These are phyloP conservation scores for Xylariaceae sp. DNA, from an alignment of 2,329 filamentous ascomycete species.

Conservation along the genomic window DNA sequence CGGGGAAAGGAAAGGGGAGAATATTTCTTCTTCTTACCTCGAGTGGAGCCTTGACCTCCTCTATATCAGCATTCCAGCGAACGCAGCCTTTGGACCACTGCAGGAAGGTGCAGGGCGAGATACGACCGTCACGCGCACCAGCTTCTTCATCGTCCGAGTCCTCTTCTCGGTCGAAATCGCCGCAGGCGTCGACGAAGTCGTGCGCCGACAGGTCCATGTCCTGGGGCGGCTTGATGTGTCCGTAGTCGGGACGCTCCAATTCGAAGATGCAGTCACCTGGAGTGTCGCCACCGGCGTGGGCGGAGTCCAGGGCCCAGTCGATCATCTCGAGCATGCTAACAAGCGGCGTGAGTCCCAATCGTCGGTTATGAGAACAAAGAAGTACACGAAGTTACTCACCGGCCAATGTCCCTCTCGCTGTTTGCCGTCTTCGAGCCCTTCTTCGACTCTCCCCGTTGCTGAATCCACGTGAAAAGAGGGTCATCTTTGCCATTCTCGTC, in stretches of 20 bases:
- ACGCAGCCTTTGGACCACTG: constrained; percentile 33
- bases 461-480: constrained; percentile 25
- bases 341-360: neutral
- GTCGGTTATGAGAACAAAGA: neutral
- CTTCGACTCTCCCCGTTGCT: constrained; percentile 10
- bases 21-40: constrained; percentile 19
- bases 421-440: constrained; percentile 1
- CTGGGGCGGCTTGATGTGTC: constrained; percentile 20
- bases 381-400: constrained; percentile 11
- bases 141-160: constrained; percentile 33
- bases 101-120: constrained; percentile 39
- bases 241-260: constrained; percentile 17
- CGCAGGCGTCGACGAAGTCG: constrained; percentile 5
- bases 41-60: constrained; percentile 31
- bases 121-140: constrained; percentile 30
- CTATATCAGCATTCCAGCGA: constrained; percentile 24
- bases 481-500: constrained; percentile 9
- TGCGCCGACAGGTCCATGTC: constrained; percentile 18
- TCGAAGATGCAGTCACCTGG: constrained; percentile 22
- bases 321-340: constrained; percentile 21
- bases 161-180: constrained; percentile 14
- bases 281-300: constrained; percentile 16
- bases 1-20: neutral
- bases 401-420: constrained; percentile 13
- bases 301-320: constrained; percentile 15